phyloP scores from a whole-genome alignment of 495 filamentous ascomycete species.

The Aspergillus affinis region DNA sequence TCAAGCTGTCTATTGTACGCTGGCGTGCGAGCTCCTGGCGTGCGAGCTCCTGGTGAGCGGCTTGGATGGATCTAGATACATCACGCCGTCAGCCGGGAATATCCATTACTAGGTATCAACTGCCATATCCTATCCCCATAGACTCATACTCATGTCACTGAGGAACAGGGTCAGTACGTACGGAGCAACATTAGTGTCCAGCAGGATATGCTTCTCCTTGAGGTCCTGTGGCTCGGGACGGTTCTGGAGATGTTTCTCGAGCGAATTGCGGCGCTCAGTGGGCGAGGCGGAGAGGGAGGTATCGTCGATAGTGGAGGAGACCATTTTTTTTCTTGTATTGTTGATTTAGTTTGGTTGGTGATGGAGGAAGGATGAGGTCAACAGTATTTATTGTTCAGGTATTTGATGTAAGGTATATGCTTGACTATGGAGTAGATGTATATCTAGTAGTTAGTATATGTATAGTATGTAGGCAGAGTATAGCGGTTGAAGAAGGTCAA shows the following conservation, averaged over 20 bases:
- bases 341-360: not conserved
- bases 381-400: not conserved
- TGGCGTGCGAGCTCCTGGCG: conserved; percentile 66
- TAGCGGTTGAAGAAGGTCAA: not conserved
- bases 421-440: not conserved
- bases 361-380: not conserved
- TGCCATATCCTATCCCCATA: too few relatives aligned
- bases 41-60: conserved; percentile 60
- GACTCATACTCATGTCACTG: too few relatives aligned
- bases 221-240: conserved; percentile 81
- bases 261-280: conserved; percentile 77
- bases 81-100: not conserved
- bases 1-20: conserved; percentile 59
- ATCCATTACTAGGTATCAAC: too few relatives aligned
- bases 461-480: conserved; percentile 10
- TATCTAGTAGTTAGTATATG: not conserved
- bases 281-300: conserved; percentile 51
- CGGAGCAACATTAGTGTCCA: conserved; percentile 72
- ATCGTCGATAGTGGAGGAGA: conserved; percentile 33
- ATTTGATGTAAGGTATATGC: not conserved
- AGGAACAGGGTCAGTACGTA: conserved; percentile 31
- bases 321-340: conserved; percentile 22
- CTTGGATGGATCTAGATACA: conserved; percentile 59
- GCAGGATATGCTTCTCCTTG: conserved; percentile 69
- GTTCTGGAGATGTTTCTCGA: conserved; percentile 79